These are phyloP conservation scores for Claviceps cyperi DNA, from an alignment of 2,329 filamentous ascomycete species.

Conservation along the genomic window DNA sequence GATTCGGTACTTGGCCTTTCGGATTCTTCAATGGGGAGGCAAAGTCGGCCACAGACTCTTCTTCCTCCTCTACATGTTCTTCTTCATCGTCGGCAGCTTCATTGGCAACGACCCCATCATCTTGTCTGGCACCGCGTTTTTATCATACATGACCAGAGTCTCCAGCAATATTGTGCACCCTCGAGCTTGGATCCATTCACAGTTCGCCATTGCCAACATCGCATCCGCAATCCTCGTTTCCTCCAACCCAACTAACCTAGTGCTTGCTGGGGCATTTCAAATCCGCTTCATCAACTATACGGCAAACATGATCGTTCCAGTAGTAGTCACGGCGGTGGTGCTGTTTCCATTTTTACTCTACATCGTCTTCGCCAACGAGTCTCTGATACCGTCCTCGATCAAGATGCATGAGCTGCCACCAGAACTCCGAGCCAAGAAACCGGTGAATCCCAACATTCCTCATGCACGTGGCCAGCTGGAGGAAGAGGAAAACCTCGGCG, in stretches of 20 bases:
- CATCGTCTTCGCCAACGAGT: conserved; percentile 49
- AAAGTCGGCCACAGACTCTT: conserved; percentile 53
- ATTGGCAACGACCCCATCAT: conserved; percentile 68
- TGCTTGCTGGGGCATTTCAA: conserved; percentile 56
- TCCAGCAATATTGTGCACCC: conserved; percentile 59
- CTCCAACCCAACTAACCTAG: conserved; percentile 64
- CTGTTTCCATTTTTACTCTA: conserved; percentile 58
- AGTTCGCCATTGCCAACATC: conserved; percentile 60
- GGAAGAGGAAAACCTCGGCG: conserved; percentile 29
- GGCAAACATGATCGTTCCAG: conserved; percentile 63
- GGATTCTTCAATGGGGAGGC: conserved; percentile 52
- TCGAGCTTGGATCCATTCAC: conserved; percentile 57
- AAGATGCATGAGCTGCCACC: conserved; percentile 53
- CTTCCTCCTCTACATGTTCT: conserved; percentile 61
- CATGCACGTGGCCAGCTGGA: conserved; percentile 41
- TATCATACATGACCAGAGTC: conserved; percentile 64
- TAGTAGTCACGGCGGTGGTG: conserved; percentile 50
- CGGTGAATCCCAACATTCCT: conserved; percentile 61
- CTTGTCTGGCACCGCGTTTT: conserved; percentile 57
- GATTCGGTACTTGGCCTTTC: conserved; percentile 56
- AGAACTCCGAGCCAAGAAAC: conserved; percentile 37
- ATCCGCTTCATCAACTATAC: conserved; percentile 63
- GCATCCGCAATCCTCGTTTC: conserved; percentile 63
- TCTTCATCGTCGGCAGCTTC: conserved; percentile 51
- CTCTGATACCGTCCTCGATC: conserved; percentile 50